Evolutionary conservation across 1,284 basidiomycete species (phyloP).

Genomic region (Heterobasidion annosum): DNA sequence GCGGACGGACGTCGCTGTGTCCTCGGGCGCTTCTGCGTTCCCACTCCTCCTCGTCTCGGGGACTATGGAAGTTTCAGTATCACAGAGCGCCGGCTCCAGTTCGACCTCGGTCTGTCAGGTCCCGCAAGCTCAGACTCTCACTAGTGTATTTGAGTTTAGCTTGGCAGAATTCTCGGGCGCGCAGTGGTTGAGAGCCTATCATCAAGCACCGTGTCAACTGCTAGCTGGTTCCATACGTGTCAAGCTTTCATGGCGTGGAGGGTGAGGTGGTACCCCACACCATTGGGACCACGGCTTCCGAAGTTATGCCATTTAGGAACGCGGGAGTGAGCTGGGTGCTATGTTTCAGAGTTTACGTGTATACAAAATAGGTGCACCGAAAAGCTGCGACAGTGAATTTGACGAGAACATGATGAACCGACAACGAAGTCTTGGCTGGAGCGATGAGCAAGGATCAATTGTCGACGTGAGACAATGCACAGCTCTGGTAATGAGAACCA

Average conservation of each 20-base stretch:
- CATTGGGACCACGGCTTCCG: background rate
- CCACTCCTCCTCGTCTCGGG: background rate
- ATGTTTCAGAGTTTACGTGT: background rate
- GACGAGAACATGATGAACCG: too few species aligned
- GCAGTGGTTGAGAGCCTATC: background rate
- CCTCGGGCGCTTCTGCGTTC: constrained; percentile 16
- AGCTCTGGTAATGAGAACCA: too few species aligned
- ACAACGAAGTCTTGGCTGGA: too few species aligned
- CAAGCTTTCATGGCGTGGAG: background rate
- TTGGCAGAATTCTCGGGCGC: background rate
- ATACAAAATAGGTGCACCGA: too few species aligned
- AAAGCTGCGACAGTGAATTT: too few species aligned
- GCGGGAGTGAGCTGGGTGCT: background rate
- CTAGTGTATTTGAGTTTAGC: background rate
- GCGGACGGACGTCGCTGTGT: constrained; percentile 19
- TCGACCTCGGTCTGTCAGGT: background rate
- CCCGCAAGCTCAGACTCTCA: background rate
- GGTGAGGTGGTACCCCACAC: background rate
- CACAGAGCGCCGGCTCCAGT: background rate
- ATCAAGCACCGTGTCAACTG: background rate
- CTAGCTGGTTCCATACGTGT: background rate
- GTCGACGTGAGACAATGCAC: too few species aligned
- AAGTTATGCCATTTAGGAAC: background rate
- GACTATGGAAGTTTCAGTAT: background rate
- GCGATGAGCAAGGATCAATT: too few species aligned